Conservation (phyloP, 1,139 yeast species). For the Barnettozyma hawaiiensis region DNA sequence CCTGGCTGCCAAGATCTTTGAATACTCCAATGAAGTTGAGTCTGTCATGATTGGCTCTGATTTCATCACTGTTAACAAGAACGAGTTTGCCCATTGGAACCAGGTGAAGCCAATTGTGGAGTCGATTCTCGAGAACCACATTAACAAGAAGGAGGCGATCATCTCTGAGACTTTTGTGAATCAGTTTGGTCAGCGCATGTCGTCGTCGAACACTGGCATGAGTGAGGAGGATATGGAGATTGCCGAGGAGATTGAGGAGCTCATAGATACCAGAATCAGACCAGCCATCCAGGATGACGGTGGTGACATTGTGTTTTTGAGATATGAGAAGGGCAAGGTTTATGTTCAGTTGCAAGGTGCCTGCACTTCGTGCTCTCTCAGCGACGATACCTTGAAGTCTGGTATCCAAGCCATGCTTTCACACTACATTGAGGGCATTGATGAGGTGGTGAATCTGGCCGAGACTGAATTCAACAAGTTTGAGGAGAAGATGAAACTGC, state of each 20-base stretch:
- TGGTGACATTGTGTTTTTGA: slow-evolving; percentile 72
- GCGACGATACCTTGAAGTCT: slow-evolving; percentile 68
- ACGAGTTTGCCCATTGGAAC: slow-evolving; percentile 60
- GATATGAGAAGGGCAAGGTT: slow-evolving; percentile 62
- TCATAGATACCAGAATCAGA: slow-evolving; percentile 87
- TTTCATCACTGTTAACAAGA: slow-evolving; percentile 82
- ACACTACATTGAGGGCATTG: slow-evolving; percentile 75
- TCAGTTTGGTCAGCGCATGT: slow-evolving; percentile 1
- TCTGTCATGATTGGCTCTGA: slow-evolving; percentile 84
- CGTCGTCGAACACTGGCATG: slow-evolving; percentile 12
- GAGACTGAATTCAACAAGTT: slow-evolving; percentile 27
- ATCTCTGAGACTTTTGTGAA: slow-evolving; percentile 30
- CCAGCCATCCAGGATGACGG: slow-evolving; percentile 92
- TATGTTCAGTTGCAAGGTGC: slow-evolving; percentile 70
- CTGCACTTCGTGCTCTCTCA: slow-evolving; percentile 72
- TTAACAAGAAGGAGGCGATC: slow-evolving; percentile 69
- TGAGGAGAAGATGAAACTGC: slow-evolving; percentile 21
- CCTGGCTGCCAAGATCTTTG: slow-evolving; percentile 75
- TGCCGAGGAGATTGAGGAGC: slow-evolving; percentile 84
- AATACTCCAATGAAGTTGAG: slow-evolving; percentile 55
- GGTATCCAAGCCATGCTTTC: slow-evolving; percentile 80
- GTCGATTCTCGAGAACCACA: slow-evolving; percentile 74
- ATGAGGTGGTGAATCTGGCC: slow-evolving; percentile 42
- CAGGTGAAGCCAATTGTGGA: slow-evolving; percentile 85
- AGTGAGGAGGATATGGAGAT: slow-evolving; percentile 44